These are phyloP conservation scores for Gardenia jasminoides DNA, from an alignment of 257 asterid species.

Conservation along the genomic window DNA sequence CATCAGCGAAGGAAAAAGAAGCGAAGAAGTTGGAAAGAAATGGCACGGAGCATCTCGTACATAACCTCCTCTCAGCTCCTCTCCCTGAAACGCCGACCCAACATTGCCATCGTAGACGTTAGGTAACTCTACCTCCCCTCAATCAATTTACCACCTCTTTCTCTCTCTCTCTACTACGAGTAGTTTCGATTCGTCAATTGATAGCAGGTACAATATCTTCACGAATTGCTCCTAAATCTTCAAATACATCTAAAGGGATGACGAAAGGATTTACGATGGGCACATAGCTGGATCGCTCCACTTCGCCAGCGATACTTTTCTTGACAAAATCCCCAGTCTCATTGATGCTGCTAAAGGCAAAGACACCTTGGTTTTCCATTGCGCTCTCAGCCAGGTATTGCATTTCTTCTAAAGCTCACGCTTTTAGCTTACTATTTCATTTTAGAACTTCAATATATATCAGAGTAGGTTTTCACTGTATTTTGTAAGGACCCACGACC, in stretches of 20 bases:
- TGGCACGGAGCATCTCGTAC: conserved; percentile 74
- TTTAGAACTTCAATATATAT: background rate
- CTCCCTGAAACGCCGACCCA: conserved; percentile 58
- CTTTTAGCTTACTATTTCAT: background rate
- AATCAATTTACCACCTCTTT: too few relatives aligned
- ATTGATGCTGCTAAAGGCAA: conserved; percentile 68
- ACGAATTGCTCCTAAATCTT: background rate
- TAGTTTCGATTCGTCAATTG: background rate
- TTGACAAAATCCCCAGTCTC: conserved; percentile 64
- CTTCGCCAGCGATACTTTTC: conserved; percentile 71
- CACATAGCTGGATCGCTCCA: conserved; percentile 94
- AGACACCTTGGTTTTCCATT: conserved; percentile 93
- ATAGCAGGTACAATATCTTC: background rate
- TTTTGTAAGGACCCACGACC: background rate
- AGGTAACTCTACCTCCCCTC: conserved; percentile 35
- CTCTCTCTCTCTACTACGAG: too few relatives aligned
- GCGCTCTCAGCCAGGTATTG: conserved; percentile 96
- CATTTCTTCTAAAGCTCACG: background rate
- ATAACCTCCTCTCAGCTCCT: conserved; percentile 77
- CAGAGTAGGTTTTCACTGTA: background rate
- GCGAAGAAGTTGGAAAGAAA: background rate
- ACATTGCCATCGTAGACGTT: conserved; percentile 79
- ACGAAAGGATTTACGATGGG: conserved; percentile 89
- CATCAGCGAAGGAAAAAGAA: background rate
- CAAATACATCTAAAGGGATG: conserved; percentile 52